Evolutionary conservation across 1,284 basidiomycete genomes (phyloP).

Genomic region (Kwoniella shivajii): DNA sequence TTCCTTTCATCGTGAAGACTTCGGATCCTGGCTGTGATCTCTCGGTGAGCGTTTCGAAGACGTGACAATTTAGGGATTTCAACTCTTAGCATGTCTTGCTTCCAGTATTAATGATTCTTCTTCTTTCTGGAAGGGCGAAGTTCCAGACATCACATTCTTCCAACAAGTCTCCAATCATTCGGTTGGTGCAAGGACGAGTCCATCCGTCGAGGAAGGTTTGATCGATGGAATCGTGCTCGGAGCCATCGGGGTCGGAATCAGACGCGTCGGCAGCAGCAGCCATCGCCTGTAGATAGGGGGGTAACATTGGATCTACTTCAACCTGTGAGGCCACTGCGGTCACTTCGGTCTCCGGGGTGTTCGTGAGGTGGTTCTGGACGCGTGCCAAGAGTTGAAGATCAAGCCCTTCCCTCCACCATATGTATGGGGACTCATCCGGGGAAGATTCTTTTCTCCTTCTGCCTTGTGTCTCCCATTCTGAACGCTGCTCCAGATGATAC

Average conservation of each 20-base stretch:
- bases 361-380: too few species aligned
- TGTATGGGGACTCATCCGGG: background rate
- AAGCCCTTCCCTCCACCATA: background rate
- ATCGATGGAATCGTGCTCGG: too few species aligned
- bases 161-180: background rate
- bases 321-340: too few species aligned
- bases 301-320: too few species aligned
- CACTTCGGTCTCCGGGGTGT: too few species aligned
- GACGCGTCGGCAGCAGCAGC: too few species aligned
- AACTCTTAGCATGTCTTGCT: background rate
- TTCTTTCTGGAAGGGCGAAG: background rate
- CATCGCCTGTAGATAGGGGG: too few species aligned
- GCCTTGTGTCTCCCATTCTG: background rate
- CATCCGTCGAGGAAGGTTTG: background rate
- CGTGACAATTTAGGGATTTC: background rate
- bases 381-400: background rate
- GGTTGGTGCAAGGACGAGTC: background rate
- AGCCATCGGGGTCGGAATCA: too few species aligned
- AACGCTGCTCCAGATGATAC: background rate
- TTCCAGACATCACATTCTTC: background rate
- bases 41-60: background rate
- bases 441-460: background rate
- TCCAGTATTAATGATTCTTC: background rate
- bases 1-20: conserved; percentile 48
- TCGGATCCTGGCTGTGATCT: background rate